Percentiles rank a stretch among this genome's conserved stretches.
phyloP scores from a whole-genome alignment of 169 alveolate species.

The Plasmodium knowlesi region DNA sequence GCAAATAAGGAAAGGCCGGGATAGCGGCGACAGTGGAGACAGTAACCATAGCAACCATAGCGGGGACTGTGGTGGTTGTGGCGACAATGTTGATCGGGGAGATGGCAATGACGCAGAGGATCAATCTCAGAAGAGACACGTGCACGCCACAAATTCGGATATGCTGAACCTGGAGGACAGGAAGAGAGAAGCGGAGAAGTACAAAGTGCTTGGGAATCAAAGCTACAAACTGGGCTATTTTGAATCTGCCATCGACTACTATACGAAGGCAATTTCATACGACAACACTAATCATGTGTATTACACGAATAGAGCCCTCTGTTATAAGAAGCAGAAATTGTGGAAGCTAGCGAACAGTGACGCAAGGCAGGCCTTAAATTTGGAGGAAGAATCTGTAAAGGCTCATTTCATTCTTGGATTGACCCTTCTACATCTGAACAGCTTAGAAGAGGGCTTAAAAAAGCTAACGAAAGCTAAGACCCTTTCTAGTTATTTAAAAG shows the following conservation, averaged over 20 bases:
- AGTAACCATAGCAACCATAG: not conserved
- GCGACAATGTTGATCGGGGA: not conserved
- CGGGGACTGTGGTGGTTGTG: not conserved
- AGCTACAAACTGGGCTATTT: constrained; percentile 87
- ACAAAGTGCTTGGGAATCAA: constrained; percentile 84
- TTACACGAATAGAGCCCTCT: constrained; percentile 88
- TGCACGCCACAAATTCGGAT: constrained; percentile 12
- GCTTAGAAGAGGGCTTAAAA: constrained; percentile 83
- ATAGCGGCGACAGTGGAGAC: not conserved
- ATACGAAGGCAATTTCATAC: constrained; percentile 84
- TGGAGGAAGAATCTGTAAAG: constrained; percentile 87
- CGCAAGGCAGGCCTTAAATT: constrained; percentile 84
- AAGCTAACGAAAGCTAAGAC: constrained; percentile 84
- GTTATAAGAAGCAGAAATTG: constrained; percentile 84
- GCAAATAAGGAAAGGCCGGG: not conserved
- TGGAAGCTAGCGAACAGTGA: constrained; percentile 87
- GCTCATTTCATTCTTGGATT: constrained; percentile 88
- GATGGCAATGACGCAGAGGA: not conserved
- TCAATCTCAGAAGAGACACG: constrained; percentile 20
- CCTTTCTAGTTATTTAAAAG: constrained; percentile 82
- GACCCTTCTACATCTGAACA: constrained; percentile 87
- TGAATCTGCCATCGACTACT: constrained; percentile 88
- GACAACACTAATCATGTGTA: constrained; percentile 85
- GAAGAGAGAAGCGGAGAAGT: constrained; percentile 81
- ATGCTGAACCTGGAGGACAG: constrained; percentile 70